A percentile compares a stretch with the other conserved stretches of the same genome.
Evolutionary conservation across 176 grass and related monocot species (phyloP).

Genomic region (Oryza brachyantha): DNA sequence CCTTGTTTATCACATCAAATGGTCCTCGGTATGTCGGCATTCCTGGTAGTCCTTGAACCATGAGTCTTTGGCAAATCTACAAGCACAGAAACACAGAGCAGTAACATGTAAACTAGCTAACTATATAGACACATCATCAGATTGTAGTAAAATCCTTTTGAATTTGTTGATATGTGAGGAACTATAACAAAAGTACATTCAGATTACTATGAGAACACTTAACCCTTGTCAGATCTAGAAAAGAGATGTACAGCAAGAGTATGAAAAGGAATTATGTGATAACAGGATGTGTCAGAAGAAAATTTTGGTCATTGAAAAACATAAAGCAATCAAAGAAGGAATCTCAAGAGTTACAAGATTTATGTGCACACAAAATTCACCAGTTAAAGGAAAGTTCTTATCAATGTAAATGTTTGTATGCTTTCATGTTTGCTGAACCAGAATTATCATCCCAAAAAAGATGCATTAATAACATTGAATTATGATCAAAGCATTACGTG

Average conservation of each 20-base stretch:
- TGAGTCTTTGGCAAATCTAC: slow-evolving; percentile 91
- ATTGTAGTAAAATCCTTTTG: background rate
- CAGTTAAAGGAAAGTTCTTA: background rate
- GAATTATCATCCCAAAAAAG: background rate
- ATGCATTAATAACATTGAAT: background rate
- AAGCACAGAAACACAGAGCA: slow-evolving; percentile 15
- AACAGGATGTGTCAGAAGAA: background rate
- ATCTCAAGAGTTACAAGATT: background rate
- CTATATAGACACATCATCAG: background rate
- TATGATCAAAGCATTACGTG: background rate
- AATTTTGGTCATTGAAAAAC: background rate
- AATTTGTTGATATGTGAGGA: background rate
- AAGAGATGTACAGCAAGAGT: slow-evolving; percentile 13
- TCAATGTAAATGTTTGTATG: background rate
- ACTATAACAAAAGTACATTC: background rate
- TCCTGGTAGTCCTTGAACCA: slow-evolving; percentile 91
- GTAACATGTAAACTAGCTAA: slow-evolving; percentile 14
- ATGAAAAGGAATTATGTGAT: background rate
- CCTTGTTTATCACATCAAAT: slow-evolving; percentile 70
- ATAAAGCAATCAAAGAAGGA: background rate
- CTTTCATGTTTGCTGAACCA: background rate
- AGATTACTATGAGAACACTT: background rate
- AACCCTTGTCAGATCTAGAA: background rate
- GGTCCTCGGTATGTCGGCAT: slow-evolving; percentile 73
- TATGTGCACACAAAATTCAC: background rate